A percentile compares a stretch with the other conserved stretches of the same genome.
Conservation (phyloP, 1,284 basidiomycete genomes). For the Heterobasidion annosum region DNA sequence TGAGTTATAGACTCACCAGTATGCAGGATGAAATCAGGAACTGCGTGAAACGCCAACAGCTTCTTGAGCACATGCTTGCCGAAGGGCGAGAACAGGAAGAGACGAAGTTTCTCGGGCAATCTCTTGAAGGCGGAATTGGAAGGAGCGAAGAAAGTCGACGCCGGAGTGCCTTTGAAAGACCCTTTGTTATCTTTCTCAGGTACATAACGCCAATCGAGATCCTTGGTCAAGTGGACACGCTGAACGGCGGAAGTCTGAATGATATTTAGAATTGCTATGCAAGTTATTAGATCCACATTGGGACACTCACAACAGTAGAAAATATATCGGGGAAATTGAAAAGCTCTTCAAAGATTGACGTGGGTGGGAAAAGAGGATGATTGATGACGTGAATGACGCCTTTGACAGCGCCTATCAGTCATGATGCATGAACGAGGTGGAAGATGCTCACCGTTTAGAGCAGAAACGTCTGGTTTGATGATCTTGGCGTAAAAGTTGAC, state of each 20-base stretch:
- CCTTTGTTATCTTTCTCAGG: background rate
- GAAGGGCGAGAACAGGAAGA: slow-evolving; percentile 1
- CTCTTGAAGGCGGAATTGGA: background rate
- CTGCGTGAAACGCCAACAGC: background rate
- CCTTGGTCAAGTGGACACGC: background rate
- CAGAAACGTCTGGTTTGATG: background rate
- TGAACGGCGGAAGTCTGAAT: background rate
- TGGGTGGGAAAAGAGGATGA: background rate
- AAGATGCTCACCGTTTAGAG: background rate
- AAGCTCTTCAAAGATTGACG: background rate
- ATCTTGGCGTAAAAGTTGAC: slow-evolving; percentile 1
- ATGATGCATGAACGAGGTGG: background rate
- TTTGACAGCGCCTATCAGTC: background rate
- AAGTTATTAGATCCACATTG: background rate
- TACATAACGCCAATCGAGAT: background rate
- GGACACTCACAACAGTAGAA: background rate
- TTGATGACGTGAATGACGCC: background rate
- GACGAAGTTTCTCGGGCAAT: background rate
- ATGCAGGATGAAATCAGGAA: background rate
- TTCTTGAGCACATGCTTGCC: background rate
- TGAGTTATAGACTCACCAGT: background rate
- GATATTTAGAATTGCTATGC: background rate
- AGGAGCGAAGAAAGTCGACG: background rate
- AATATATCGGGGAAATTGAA: background rate
- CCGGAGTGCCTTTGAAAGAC: background rate